Evolutionary conservation across 805 yeast species (phyloP).

Genomic region (Saccharomycopsis capsularis): DNA sequence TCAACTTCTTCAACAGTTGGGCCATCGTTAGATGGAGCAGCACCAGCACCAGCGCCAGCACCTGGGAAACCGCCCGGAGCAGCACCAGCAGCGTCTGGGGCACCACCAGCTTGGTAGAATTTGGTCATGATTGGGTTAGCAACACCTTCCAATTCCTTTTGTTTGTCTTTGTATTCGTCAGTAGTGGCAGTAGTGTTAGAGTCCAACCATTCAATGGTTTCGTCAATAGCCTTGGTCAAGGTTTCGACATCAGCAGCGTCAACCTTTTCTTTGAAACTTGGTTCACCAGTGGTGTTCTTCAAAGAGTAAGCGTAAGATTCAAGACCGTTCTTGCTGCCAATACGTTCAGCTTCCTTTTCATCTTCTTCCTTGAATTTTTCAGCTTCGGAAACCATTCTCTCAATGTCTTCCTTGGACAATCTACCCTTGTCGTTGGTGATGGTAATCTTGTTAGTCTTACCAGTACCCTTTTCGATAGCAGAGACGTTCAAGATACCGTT

Average conservation of each 20-base stretch:
- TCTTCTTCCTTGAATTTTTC: constrained; percentile 97
- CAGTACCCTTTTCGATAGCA: constrained; percentile 97
- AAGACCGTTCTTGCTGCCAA: constrained; percentile 88
- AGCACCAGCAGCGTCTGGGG: constrained; percentile 43
- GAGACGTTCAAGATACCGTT: constrained; percentile 96
- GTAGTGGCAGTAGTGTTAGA: constrained; percentile 85
- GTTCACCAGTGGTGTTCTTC: constrained; percentile 75
- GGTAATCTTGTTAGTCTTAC: constrained; percentile 94
- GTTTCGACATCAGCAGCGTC: constrained; percentile 62
- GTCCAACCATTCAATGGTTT: constrained; percentile 88
- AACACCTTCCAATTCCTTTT: constrained; percentile 90
- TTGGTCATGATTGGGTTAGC: constrained; percentile 97
- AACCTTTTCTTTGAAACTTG: constrained; percentile 73
- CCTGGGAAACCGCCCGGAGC: constrained; percentile 59
- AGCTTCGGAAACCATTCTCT: constrained; percentile 96
- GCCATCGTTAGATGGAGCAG: constrained; percentile 42
- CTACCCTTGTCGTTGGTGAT: constrained; percentile 99
- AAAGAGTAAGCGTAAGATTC: constrained; percentile 94
- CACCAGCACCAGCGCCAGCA: constrained; percentile 44
- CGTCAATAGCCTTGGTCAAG: constrained; percentile 75
- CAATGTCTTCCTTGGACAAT: constrained; percentile 94
- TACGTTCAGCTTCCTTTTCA: constrained; percentile 89
- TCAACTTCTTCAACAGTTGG: constrained; percentile 84
- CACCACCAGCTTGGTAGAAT: constrained; percentile 94
- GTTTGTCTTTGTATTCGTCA: constrained; percentile 88